phyloP scores from a whole-genome alignment of 805 yeast species.

The Saccharomycopsis selenospora region DNA sequence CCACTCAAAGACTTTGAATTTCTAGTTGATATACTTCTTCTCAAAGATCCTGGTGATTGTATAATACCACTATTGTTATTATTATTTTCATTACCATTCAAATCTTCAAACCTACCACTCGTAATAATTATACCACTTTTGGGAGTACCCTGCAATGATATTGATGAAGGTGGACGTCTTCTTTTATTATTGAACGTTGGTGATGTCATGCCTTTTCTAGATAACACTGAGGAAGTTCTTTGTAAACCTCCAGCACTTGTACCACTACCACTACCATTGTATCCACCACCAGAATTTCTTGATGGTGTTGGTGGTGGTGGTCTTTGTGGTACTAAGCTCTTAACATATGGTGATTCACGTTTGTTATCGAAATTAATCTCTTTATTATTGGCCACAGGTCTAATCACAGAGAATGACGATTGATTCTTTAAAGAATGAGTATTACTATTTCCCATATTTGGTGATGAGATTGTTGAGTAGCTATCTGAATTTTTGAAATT shows the following conservation, averaged over 20 bases:
- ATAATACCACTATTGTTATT: no score
- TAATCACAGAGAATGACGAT: slow-evolving; percentile 57
- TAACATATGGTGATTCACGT: slow-evolving; percentile 64
- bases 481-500: slow-evolving; percentile 37
- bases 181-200: slow-evolving; percentile 1
- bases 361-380: slow-evolving; percentile 81
- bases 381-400: slow-evolving; percentile 47
- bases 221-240: slow-evolving; percentile 7
- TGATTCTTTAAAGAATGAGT: slow-evolving; percentile 10
- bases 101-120: neutral
- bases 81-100: neutral
- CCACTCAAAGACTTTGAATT: neutral
- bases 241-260: slow-evolving; percentile 8
- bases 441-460: neutral
- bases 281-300: slow-evolving; percentile 6
- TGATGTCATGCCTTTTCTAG: slow-evolving; percentile 8
- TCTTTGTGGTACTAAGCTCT: slow-evolving; percentile 23
- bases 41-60: neutral
- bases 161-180: neutral
- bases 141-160: neutral
- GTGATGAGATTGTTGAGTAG: neutral
- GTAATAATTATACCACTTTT: neutral
- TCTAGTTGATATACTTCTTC: neutral
- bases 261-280: no score
- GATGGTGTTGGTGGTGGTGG: slow-evolving; percentile 16